Evolutionary conservation across 2,329 filamentous ascomycete genomes (phyloP).

Genomic region (Helotiales sp.): DNA sequence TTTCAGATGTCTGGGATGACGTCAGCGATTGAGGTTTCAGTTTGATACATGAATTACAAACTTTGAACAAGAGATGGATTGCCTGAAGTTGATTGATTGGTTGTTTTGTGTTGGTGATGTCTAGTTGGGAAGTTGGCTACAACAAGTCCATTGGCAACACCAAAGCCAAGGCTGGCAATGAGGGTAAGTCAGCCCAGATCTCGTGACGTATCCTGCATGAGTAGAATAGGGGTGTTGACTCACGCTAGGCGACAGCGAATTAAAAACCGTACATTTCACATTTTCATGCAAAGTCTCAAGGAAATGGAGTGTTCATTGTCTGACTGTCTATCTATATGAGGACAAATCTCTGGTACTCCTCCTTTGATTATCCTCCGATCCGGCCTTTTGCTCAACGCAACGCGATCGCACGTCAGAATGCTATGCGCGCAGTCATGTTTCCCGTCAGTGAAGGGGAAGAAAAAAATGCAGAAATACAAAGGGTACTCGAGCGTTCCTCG

Average conservation of each 20-base stretch:
- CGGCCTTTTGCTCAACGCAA: conserved; percentile 7
- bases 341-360: background rate
- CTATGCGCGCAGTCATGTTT: background rate
- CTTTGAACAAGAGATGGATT: background rate
- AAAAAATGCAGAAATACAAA: conserved; percentile 23
- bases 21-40: too few relatives aligned
- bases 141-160: background rate
- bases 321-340: background rate
- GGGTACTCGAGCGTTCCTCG: conserved; percentile 24
- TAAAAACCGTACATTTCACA: background rate
- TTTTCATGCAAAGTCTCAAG: background rate
- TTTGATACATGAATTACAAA: background rate
- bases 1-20: too few relatives aligned
- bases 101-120: background rate
- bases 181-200: background rate
- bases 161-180: background rate
- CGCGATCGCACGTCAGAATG: background rate
- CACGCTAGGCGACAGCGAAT: background rate
- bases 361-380: background rate
- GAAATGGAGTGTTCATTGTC: background rate
- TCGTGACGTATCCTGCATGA: background rate
- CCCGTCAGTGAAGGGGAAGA: background rate
- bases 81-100: background rate
- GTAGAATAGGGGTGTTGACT: background rate
- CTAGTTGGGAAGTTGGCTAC: background rate